phyloP scores from a whole-genome alignment of 495 filamentous ascomycete species.

The Neurospora africana region DNA sequence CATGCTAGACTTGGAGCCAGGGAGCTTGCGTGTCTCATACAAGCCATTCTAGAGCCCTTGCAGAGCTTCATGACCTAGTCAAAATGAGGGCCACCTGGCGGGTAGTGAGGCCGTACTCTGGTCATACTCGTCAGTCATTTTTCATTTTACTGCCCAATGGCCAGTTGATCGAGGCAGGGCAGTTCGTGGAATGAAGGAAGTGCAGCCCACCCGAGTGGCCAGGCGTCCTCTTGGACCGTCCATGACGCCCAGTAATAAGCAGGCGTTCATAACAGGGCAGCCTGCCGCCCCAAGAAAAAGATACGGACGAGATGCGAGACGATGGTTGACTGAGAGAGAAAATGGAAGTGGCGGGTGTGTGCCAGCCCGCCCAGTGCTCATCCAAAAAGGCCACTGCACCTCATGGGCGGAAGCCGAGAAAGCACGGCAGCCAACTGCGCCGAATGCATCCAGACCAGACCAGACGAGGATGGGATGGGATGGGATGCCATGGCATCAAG shows the following conservation, averaged over 20 bases:
- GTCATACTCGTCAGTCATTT: neutral
- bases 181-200: neutral
- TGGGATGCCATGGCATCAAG: neutral
- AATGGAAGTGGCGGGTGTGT: neutral
- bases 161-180: neutral
- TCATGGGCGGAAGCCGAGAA: neutral
- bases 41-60: neutral
- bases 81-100: neutral
- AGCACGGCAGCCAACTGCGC: neutral
- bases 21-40: neutral
- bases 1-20: neutral
- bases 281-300: neutral
- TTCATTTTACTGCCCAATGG: neutral
- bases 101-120: neutral
- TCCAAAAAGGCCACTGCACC: neutral
- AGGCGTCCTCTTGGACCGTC: neutral
- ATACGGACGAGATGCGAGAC: neutral
- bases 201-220: neutral
- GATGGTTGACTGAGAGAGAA: neutral
- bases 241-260: neutral
- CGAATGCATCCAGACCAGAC: constrained; percentile 2
- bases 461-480: neutral
- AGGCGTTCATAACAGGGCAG: neutral
- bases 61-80: neutral
- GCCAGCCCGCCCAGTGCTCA: neutral